A percentile compares a stretch with the other conserved stretches of the same genome.
Conservation (phyloP, 2,329 filamentous ascomycete species). For the Chalara sp. region DNA sequence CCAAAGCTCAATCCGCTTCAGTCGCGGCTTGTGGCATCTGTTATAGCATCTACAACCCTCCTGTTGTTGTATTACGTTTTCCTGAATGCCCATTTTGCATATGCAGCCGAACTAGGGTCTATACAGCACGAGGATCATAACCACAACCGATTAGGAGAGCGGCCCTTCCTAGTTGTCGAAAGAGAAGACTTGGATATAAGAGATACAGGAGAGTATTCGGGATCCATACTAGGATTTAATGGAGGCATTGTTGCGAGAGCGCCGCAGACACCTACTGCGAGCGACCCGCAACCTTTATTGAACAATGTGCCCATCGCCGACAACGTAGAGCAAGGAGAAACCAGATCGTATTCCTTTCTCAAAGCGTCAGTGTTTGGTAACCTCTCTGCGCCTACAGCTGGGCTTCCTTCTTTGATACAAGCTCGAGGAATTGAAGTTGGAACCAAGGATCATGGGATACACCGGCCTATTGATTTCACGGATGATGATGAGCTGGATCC, state of each 20-base stretch:
- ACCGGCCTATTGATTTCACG: background rate
- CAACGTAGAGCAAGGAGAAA: constrained; percentile 57
- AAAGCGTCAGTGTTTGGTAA: constrained; percentile 44
- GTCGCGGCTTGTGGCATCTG: constrained; percentile 63
- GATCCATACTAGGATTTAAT: constrained; percentile 55
- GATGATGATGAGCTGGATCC: constrained; percentile 2
- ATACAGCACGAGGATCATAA: constrained; percentile 39
- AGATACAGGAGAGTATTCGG: constrained; percentile 42
- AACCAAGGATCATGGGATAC: constrained; percentile 4
- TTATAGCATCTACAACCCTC: constrained; percentile 53
- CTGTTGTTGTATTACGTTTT: constrained; percentile 55
- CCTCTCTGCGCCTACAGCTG: constrained; percentile 28
- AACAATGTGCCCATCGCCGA: constrained; percentile 59
- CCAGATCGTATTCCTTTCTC: constrained; percentile 58
- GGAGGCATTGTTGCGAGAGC: constrained; percentile 55
- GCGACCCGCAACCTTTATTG: constrained; percentile 37
- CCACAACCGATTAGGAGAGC: constrained; percentile 35
- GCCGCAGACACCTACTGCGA: constrained; percentile 36
- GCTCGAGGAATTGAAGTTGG: constrained; percentile 5
- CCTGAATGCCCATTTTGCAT: constrained; percentile 51
- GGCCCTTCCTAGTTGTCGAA: constrained; percentile 23
- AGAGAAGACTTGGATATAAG: constrained; percentile 26
- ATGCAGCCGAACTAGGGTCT: constrained; percentile 50
- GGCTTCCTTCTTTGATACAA: constrained; percentile 26
- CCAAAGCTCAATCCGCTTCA: constrained; percentile 58